Evolutionary conservation across 441 rosid genomes (phyloP), one percentile per base, ranked within the genome.

Genomic region (Erysimum cheiri): DNA sequence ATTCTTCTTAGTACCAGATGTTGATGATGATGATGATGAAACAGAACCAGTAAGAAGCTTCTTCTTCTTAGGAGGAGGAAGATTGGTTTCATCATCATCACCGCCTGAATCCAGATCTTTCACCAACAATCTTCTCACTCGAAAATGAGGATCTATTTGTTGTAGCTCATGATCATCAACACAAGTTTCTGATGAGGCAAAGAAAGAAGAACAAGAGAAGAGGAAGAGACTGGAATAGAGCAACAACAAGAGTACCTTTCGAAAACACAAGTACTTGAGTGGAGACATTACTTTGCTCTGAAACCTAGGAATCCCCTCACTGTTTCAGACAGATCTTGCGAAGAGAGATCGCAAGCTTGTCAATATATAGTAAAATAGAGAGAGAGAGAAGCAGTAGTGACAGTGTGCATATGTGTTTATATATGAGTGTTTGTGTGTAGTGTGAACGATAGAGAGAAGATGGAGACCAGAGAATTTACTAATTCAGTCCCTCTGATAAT

Each of bases 31-130:
- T 29, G 73, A 43, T 53, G 72, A 43, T 19, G 70, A 15, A 32
- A 60, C 59, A 61, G 82, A 70, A 19, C 29, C 44, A 41, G 63
- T 73, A 52, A 79, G 71, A 57, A 80, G 74, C 70, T 64, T 78
- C 62, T 89, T 85, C 64, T 89, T 85, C 80, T 84, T 88, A 7
- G 79, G 76, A 49, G 71, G 65, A 73, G 71, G 66, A 48, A 28
- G 67, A 48, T 39, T 57, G 1, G 59, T 71, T 32, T 79, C 78
- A 33, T 71, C 58, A 47, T 66, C 72, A 64, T 40, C 71, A 57
- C 62, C 76, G 28, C 19, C 11, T n/a, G 22, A 58, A 14, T 69
- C 74, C 5, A 71, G 85, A n/a, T 79, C 82, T 71, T 77, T 37
- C 26, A 69, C 82, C 48, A 82, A 56, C 75, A 82, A 47, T 58